Evolutionary conservation across 169 alveolate genomes (phyloP).

Genomic region (Cryptosporidium meleagridis): DNA sequence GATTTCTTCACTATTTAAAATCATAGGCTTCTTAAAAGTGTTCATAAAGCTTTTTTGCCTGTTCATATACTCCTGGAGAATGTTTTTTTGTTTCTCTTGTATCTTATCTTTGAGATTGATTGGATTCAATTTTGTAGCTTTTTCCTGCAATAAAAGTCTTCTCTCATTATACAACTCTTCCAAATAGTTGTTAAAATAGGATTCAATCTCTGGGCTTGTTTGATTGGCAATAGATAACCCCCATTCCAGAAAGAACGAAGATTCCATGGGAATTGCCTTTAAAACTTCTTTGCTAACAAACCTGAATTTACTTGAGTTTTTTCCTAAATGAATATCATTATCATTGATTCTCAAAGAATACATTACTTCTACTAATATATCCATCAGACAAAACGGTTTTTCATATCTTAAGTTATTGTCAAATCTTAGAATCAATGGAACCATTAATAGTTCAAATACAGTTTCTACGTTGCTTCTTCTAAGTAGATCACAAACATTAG

Average conservation of each 20-base stretch:
- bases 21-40: not conserved
- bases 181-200: conserved; percentile 1
- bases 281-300: conserved; percentile 6
- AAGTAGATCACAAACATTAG: not conserved
- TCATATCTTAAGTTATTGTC: not conserved
- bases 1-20: not conserved
- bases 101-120: not conserved
- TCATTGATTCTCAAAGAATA: conserved; percentile 19
- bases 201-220: conserved; percentile 1
- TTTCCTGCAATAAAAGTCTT: not conserved
- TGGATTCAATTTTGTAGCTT: not conserved
- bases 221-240: conserved; percentile 43
- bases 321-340: not conserved
- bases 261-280: conserved; percentile 31
- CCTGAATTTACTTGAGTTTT: not conserved
- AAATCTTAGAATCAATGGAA: not conserved
- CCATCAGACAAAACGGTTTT: conserved; percentile 28
- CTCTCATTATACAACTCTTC: not conserved
- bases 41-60: conserved; percentile 31
- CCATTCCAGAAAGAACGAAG: conserved; percentile 56
- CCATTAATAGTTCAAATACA: conserved; percentile 1
- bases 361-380: conserved; percentile 24
- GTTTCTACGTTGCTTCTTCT: not conserved
- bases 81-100: not conserved
- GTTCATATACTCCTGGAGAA: conserved; percentile 16